Evolutionary conservation across 805 yeast species (phyloP), one percentile per base, ranked within the genome.

Genomic region (Wickerhamiella shivajii): DNA sequence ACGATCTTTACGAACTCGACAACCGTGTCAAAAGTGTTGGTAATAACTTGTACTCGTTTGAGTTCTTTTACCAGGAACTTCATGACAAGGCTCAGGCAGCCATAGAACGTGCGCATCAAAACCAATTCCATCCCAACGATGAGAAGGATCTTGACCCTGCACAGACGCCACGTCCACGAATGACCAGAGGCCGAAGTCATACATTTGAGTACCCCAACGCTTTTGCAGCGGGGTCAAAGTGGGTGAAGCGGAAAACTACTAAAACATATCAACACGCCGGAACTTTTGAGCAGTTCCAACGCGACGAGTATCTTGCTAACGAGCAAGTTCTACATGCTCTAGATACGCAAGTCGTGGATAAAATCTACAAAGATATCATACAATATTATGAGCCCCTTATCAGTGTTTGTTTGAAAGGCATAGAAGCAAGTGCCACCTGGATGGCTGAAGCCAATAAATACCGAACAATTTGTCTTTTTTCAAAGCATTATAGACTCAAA

Each of bases 391-490:
- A 29, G n/a, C 40, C 43, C 1, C 25, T 44, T 6, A 30, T 45
- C 1, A 29, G 27, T 10, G 24, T 34, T 1, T 20, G 44, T 3
- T 31, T 33, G 4, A 43, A 40, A 4, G 36, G 44, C 2, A 23
- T 50, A 13, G 39, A 27, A 3, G 34, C 22, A 2, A 23, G 42
- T 7, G 37, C 38, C 2, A 11, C 12, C 3, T 50, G 53, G 53
- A 29, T 50, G 6, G 27, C 37, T 2, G 44, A 39, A 6, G 47
- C 50, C 5, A 46, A 48, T 29, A 30, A 34, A 3, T 46, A 25
- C 25, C 37, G 53, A 11, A 12, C 38, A 11, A 38, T 34, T 22
- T 24, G 44, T 3, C 25, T 35, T 8, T 3, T 45, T 3, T 18
- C 32, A 2, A 44, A 45, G 3, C 32, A 19, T n/a, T 26, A 19